These are phyloP conservation scores for Triticum aestivum DNA, from an alignment of 176 grass and related monocot species.

Conservation along the genomic window DNA sequence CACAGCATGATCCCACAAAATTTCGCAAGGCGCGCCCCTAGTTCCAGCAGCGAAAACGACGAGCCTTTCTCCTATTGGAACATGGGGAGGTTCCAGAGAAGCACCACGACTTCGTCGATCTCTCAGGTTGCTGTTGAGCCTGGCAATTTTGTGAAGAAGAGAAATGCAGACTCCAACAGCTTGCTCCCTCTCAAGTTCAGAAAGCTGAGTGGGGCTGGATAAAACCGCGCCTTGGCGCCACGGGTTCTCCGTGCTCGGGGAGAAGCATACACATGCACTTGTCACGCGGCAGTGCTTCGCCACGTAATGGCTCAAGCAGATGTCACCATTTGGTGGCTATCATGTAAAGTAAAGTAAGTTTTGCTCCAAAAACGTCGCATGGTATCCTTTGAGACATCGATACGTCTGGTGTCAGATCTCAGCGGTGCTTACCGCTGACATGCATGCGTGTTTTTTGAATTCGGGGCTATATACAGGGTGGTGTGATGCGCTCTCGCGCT, in stretches of 20 bases:
- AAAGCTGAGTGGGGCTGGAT: constrained; percentile 28
- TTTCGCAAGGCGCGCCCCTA: constrained; percentile 34
- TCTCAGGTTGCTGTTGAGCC: not conserved
- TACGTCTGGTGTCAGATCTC: not conserved
- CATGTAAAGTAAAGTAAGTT: constrained; percentile 22
- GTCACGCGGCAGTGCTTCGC: not conserved
- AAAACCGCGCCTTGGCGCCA: not conserved
- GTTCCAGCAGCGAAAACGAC: constrained; percentile 44
- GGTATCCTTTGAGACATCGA: not conserved
- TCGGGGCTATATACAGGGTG: not conserved
- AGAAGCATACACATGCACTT: not conserved
- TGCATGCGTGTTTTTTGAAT: constrained; percentile 14
- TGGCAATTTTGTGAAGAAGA: constrained; percentile 48
- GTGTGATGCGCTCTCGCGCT: not conserved
- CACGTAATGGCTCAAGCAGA: not conserved
- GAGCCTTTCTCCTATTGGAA: constrained; percentile 82
- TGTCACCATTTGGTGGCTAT: constrained; percentile 17
- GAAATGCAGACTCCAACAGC: constrained; percentile 21
- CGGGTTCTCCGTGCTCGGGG: not conserved
- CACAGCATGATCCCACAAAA: constrained; percentile 9
- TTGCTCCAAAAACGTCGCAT: not conserved
- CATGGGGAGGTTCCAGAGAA: constrained; percentile 58
- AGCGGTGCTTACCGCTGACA: not conserved
- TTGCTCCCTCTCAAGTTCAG: constrained; percentile 46
- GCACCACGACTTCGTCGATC: constrained; percentile 43